Base-by-base conservation (phyloP, 306 rosid genomes). In the Vicia villosa region DNA sequence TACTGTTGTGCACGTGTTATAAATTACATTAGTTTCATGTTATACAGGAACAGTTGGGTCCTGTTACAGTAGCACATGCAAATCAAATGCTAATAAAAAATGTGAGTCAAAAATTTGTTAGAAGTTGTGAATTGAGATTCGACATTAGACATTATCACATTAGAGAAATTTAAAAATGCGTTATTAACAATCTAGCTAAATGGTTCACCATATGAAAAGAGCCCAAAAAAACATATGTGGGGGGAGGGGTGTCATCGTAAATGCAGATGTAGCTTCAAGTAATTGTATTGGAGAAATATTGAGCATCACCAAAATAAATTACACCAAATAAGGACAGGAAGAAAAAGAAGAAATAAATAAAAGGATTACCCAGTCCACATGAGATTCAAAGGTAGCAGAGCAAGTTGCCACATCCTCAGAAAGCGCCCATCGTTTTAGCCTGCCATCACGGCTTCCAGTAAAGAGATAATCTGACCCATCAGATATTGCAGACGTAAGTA, bases 361-460 rank as follows among this genome's bases (percentile, higher is more conserved):
- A 74, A 77, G 37, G 36, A 16, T n/a, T 94, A 94, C 99, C 99
- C 99, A 94, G 70, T 94, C 99, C 76, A 94, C 99, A 51, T 94
- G 99, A 85, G 99, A 94, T 84, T 94, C 99, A 58, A 88, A 94
- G 57, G 99, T 94, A 40, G 97, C 84, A 54, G 99, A 86, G 82
- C 92, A 94, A 24, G 92, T 84, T 30, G 89, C 91, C 34, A 81
- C 81, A 75, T 89, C 92, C 63, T 87, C 92, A 46, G 74, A 69
- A 64, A 94, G 77, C 20, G 70, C 75, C 99, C 99, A 94, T 74
- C 97, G 86, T 82, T 94, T 94, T 72, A 94, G 78, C 8, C 95
- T 94, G 73, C 99, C 99, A 84, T 94, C 99, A 57, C 99, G 99
- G 76, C 97, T 94, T 66, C 99, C 99, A 22, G 96, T 88, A 69